phyloP scores from a whole-genome alignment of 1,284 basidiomycete species.

The Naganishia liquefaciens region DNA sequence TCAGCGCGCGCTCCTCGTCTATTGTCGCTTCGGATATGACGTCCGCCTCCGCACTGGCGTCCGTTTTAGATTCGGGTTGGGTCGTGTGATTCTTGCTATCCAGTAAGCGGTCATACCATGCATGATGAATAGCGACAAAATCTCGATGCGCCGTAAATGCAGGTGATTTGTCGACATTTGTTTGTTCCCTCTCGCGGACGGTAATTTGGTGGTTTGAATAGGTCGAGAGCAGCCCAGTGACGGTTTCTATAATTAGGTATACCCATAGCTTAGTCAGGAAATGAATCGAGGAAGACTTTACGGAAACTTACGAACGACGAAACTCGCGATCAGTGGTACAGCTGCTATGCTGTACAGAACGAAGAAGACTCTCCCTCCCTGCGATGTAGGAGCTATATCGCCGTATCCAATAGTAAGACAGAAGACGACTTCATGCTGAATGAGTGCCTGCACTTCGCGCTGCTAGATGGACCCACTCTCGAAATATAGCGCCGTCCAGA shows the following conservation, averaged over 20 bases:
- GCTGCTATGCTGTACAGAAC: constrained; percentile 54
- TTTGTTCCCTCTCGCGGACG: constrained; percentile 35
- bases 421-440: constrained; percentile 43
- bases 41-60: background rate
- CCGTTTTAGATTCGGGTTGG: background rate
- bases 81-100: background rate
- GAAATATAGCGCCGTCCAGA: constrained; percentile 40
- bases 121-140: constrained; percentile 43
- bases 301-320: constrained; percentile 52
- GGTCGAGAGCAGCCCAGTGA: constrained; percentile 38
- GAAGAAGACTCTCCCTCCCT: constrained; percentile 50
- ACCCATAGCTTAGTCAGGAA: background rate
- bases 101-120: constrained; percentile 36
- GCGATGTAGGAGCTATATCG: constrained; percentile 45
- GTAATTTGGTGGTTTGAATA: constrained; percentile 37
- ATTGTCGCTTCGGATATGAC: constrained; percentile 28
- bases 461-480: constrained; percentile 9
- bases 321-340: constrained; percentile 56
- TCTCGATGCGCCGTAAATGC: constrained; percentile 50
- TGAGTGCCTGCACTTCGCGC: constrained; percentile 36
- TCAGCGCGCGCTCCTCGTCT: constrained; percentile 24
- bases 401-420: constrained; percentile 53
- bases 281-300: background rate
- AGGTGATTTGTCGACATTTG: constrained; percentile 36
- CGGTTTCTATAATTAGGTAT: constrained; percentile 30